Evolutionary conservation across 805 yeast species (phyloP).

Genomic region (fission yeast (Schizosaccharomyces pombe)): ASM294v3 CU329670.1:324501-325000

Average conservation of each 20-base stretch:
- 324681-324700: constrained; percentile 65
- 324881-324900: constrained; percentile 54
- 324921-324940: constrained; percentile 57
- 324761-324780: constrained; percentile 23
- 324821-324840: constrained; percentile 44
- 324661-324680: constrained; percentile 27
- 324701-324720: constrained; percentile 44
- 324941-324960: constrained; percentile 54
- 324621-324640: constrained; percentile 60
- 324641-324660: constrained; percentile 41
- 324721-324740: constrained; percentile 31
- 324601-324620: constrained; percentile 20
- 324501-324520: constrained; percentile 24
- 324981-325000: constrained; percentile 30
- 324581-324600: constrained; percentile 19
- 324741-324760: constrained; percentile 22
- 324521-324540: constrained; percentile 26
- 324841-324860: constrained; percentile 32
- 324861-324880: constrained; percentile 49
- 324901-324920: constrained; percentile 63
- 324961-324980: constrained; percentile 44
- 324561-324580: constrained; percentile 19
- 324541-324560: constrained; percentile 25
- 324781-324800: constrained; percentile 46
- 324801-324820: constrained; percentile 43